These are phyloP conservation scores for Colletotrichum eleusines DNA, from an alignment of 2,329 filamentous ascomycete species.

Conservation along the genomic window DNA sequence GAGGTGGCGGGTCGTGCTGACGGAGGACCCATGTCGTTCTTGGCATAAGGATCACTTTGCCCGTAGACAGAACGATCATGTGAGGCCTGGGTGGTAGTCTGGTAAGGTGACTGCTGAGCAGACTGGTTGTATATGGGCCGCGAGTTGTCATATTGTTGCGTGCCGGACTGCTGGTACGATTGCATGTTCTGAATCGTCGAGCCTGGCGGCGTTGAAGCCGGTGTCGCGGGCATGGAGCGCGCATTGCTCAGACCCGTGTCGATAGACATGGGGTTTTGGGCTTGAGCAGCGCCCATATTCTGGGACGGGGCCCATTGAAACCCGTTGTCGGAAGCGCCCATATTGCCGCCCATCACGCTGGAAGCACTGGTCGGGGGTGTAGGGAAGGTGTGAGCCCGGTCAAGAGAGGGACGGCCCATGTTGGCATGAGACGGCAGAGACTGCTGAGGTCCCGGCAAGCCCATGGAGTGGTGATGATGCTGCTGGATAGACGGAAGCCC, in stretches of 20 bases:
- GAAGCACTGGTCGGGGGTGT: slow-evolving; percentile 95
- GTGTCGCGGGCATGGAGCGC: slow-evolving; percentile 90
- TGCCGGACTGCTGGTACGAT: slow-evolving; percentile 76
- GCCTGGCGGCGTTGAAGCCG: slow-evolving; percentile 89
- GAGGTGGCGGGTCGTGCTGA: slow-evolving; percentile 70
- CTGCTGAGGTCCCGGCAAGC: slow-evolving; percentile 67
- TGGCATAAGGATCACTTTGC: slow-evolving; percentile 78
- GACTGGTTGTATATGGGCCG: slow-evolving; percentile 83
- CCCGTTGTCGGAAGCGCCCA: slow-evolving; percentile 76
- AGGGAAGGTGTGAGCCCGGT: slow-evolving; percentile 92
- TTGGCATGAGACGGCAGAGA: slow-evolving; percentile 74
- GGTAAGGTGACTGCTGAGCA: slow-evolving; percentile 78
- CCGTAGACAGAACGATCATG: slow-evolving; percentile 74
- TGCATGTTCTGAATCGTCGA: slow-evolving; percentile 82
- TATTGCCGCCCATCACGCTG: slow-evolving; percentile 78
- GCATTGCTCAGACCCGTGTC: slow-evolving; percentile 83
- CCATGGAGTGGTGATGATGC: slow-evolving; percentile 70
- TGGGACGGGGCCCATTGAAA: slow-evolving; percentile 80
- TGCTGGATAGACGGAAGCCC: slow-evolving; percentile 76
- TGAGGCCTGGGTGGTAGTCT: slow-evolving; percentile 69
- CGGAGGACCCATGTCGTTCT: slow-evolving; percentile 90
- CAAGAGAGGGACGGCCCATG: slow-evolving; percentile 80
- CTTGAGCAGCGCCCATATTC: slow-evolving; percentile 72
- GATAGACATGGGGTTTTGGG: slow-evolving; percentile 80
- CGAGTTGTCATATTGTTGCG: slow-evolving; percentile 79